Base-by-base conservation (phyloP, 1,284 basidiomycete species). In the Paramarasmius palmivorus region DNA sequence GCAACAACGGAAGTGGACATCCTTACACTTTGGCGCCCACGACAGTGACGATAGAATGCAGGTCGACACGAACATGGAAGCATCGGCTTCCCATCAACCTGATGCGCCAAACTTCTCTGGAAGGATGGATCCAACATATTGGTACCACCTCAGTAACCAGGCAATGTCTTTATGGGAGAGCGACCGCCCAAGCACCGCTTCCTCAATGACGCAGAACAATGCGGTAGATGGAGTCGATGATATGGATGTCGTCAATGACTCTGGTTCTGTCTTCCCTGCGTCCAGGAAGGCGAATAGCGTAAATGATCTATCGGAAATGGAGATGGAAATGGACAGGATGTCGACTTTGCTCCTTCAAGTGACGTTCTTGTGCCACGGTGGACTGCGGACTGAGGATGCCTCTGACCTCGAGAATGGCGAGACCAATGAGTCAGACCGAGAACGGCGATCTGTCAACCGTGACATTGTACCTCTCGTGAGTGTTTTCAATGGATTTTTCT, bases 321-420 rank as follows among this genome's bases (percentile, higher is more conserved):
- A 59, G 38, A 58, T 51, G 47, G 59, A 62, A 17, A 61, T 80
- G 37, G 81, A 85, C 65, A 75, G 73, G 53, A 66, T 86, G 9
- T 65, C 75, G 48, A 70, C 82, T 25, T 75, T 74, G 68, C 68
- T 83, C 44, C 65, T 86, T 52, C 81, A 83, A 57, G 72, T 83
- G 50, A 64, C 80, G 52, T 85, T 74, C 59, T 66, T 81, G 57
- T 65, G 84, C 51, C 77, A 79, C 59, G 75, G 29, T 44, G 61
- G 45, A 10, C 22, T 47, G 14, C 40, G 32, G 25, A 45, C 17
- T 29, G 20, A 44, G 37, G 39, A 48, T 48, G 22, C 8, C 41
- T 29, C 32, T 25, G 41, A n/a, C 9, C 36, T 26, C 15, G 40
- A 37, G 2, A 19, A 17, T 4, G 38, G 26, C 4, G 35, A 42